Conservation (phyloP, 352 stramenopile species). For the Pythium aristosporum region DNA sequence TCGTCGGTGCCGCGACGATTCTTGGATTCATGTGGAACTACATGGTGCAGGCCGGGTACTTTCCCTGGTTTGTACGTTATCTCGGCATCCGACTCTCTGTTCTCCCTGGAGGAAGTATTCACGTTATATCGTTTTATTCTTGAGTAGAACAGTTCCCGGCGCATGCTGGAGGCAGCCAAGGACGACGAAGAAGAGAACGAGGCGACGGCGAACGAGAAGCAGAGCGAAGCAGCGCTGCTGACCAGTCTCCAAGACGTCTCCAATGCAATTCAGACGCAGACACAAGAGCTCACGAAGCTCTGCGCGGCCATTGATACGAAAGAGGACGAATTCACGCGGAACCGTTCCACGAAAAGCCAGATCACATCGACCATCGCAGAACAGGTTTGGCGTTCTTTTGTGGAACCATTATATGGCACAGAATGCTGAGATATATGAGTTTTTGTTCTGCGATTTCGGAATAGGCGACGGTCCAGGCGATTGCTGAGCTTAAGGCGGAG, state of each 20-base stretch:
- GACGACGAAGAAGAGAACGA: slow-evolving; percentile 45
- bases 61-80: slow-evolving; percentile 59
- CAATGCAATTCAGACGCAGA: slow-evolving; percentile 63
- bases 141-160: slow-evolving; percentile 14
- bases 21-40: slow-evolving; percentile 78
- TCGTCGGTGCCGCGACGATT: slow-evolving; percentile 68
- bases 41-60: slow-evolving; percentile 62
- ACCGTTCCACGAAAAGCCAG: slow-evolving; percentile 40
- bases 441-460: neutral
- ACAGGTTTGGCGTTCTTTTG: slow-evolving; percentile 29
- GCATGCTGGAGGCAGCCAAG: slow-evolving; percentile 24
- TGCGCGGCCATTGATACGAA: slow-evolving; percentile 54
- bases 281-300: slow-evolving; percentile 53
- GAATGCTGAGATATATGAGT: slow-evolving; percentile 6
- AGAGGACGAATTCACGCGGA: slow-evolving; percentile 50
- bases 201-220: slow-evolving; percentile 35
- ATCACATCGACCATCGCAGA: slow-evolving; percentile 50
- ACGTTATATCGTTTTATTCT: neutral
- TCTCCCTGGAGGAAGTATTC: neutral
- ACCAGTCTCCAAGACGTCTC: slow-evolving; percentile 48
- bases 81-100: neutral
- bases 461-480: slow-evolving; percentile 49
- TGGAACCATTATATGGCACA: neutral
- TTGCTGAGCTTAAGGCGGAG: slow-evolving; percentile 68
- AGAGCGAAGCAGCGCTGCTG: slow-evolving; percentile 42